Evolutionary conservation across 805 yeast genomes (phyloP).

Genomic region (Schwanniomyces pseudopolymorphus): DNA sequence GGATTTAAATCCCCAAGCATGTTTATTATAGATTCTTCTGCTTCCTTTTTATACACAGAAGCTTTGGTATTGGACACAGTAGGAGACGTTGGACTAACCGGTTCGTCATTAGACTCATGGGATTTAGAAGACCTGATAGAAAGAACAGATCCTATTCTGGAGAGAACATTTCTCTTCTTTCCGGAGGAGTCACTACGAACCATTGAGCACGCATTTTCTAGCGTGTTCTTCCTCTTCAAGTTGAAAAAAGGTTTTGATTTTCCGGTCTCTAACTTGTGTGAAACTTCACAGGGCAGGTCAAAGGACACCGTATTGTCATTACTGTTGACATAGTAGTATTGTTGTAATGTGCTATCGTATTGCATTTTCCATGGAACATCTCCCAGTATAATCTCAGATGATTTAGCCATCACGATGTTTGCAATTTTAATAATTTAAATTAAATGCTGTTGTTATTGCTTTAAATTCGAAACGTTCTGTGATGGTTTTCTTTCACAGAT

Average conservation of each 20-base stretch:
- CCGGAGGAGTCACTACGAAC: background rate
- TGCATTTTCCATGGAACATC: slow-evolving; percentile 21
- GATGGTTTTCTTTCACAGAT: too few relatives aligned
- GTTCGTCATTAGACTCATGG: background rate
- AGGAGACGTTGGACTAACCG: background rate
- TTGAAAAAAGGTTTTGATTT: background rate
- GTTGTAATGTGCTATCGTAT: slow-evolving; percentile 36
- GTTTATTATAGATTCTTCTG: background rate
- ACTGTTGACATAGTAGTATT: slow-evolving; percentile 40
- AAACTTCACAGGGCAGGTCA: slow-evolving; percentile 48
- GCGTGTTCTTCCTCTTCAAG: slow-evolving; percentile 1
- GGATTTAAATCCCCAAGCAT: background rate
- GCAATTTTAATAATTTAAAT: too few relatives aligned
- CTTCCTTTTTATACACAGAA: background rate
- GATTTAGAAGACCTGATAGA: slow-evolving; percentile 6
- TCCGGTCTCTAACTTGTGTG: background rate
- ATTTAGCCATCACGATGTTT: background rate
- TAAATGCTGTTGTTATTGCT: too few relatives aligned
- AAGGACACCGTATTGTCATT: slow-evolving; percentile 35
- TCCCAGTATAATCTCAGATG: background rate
- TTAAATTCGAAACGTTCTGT: too few relatives aligned
- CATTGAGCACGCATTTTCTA: background rate
- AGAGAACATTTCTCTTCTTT: slow-evolving; percentile 4
- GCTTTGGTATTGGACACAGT: background rate
- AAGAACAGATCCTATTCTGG: slow-evolving; percentile 11